Conservation (phyloP, 345 rosid genomes). For the Fremontodendron californicum region DNA sequence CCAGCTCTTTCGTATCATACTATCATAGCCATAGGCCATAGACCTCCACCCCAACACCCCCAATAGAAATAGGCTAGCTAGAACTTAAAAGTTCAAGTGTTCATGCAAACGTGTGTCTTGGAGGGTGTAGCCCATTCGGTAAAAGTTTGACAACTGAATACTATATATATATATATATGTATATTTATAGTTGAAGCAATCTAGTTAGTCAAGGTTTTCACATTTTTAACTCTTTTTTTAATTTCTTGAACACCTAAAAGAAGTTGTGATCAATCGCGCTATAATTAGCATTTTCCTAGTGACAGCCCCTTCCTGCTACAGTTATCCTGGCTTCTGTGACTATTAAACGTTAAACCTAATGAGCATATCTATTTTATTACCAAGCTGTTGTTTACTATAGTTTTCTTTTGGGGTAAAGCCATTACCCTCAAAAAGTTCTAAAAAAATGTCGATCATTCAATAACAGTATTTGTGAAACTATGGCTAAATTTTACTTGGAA, state of each 20-base stretch:
- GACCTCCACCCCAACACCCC: too few relatives aligned
- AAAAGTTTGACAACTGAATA: conserved; percentile 2
- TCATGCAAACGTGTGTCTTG: not conserved
- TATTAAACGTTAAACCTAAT: not conserved
- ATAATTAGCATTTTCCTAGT: too few relatives aligned
- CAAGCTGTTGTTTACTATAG: not conserved
- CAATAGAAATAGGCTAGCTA: not conserved
- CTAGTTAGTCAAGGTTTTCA: conserved; percentile 12
- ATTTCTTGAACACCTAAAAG: not conserved
- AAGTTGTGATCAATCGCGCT: not conserved
- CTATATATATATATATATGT: not conserved
- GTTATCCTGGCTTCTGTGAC: not conserved
- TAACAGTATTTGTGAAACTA: too few relatives aligned
- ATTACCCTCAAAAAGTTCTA: too few relatives aligned
- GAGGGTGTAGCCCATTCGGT: not conserved
- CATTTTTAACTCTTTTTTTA: not conserved
- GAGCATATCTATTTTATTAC: too few relatives aligned
- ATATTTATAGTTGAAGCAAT: not conserved
- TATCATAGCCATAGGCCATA: too few relatives aligned
- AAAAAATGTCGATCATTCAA: too few relatives aligned
- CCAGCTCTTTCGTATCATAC: not conserved
- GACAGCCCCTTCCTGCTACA: too few relatives aligned
- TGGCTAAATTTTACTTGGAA: too few relatives aligned
- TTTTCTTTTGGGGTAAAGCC: too few relatives aligned
- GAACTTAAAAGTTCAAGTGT: not conserved